Evolutionary conservation across 2,329 filamentous ascomycete species (phyloP).

Genomic region (Cladophialophora bantiana): DNA sequence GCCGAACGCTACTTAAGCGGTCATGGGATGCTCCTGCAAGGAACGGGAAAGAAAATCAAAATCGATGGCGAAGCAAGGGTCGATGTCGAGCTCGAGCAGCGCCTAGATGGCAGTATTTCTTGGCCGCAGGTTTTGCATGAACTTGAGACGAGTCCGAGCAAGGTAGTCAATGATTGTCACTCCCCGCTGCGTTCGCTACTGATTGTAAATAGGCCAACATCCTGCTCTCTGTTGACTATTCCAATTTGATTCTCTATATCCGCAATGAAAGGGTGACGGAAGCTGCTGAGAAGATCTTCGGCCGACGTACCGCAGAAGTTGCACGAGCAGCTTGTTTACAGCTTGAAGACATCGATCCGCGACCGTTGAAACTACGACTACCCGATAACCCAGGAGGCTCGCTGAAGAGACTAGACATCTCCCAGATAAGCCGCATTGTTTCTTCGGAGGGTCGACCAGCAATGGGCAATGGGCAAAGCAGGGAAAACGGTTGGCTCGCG

Average conservation of each 20-base stretch:
- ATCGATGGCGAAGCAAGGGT: conserved; percentile 67
- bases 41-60: conserved; percentile 70
- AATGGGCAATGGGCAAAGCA: conserved; percentile 5
- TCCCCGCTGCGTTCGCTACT: neutral
- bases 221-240: conserved; percentile 32
- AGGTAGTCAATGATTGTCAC: conserved; percentile 4
- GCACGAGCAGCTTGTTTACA: conserved; percentile 47
- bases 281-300: conserved; percentile 27
- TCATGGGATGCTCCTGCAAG: conserved; percentile 57
- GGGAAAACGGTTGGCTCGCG: conserved; percentile 16
- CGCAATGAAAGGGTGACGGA: conserved; percentile 30
- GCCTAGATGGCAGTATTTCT: conserved; percentile 45
- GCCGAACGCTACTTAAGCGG: conserved; percentile 67
- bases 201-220: conserved; percentile 23
- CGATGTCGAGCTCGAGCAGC: conserved; percentile 58
- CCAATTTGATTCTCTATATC: conserved; percentile 26
- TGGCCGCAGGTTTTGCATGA: conserved; percentile 21
- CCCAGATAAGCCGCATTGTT: conserved; percentile 18
- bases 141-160: conserved; percentile 10
- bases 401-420: conserved; percentile 22
- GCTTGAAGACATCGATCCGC: conserved; percentile 53
- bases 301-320: conserved; percentile 23
- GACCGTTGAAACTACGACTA: conserved; percentile 23
- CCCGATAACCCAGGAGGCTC: conserved; percentile 1
- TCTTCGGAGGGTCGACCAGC: conserved; percentile 1